These are phyloP conservation scores for Eucalyptus melliodora DNA, from an alignment of 345 rosid species.

Conservation along the genomic window DNA sequence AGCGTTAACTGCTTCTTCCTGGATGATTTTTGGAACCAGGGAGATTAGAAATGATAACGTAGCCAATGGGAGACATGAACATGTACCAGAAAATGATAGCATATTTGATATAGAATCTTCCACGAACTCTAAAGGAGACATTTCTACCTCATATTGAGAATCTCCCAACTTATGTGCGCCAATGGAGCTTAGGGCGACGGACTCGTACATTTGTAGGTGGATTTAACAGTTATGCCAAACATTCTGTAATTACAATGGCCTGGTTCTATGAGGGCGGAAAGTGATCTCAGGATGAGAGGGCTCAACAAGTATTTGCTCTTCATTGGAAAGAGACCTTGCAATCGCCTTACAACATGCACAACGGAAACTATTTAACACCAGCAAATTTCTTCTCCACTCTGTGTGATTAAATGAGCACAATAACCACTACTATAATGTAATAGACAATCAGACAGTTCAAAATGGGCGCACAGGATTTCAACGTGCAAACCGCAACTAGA, in stretches of 20 bases:
- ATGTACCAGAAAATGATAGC: background rate
- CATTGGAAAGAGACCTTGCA: background rate
- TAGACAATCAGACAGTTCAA: background rate
- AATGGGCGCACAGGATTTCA: background rate
- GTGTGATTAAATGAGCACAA: background rate
- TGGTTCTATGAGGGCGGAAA: background rate
- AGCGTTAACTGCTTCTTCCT: background rate
- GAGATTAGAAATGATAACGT: background rate
- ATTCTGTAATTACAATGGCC: background rate
- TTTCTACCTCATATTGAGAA: background rate
- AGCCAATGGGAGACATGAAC: background rate
- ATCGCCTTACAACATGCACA: background rate
- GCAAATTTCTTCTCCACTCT: background rate
- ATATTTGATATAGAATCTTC: background rate
- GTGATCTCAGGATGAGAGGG: background rate
- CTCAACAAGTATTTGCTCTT: no score
- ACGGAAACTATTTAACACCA: background rate
- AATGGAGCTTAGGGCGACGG: background rate
- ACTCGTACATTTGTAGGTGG: background rate
- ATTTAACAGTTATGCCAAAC: background rate
- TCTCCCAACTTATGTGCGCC: background rate
- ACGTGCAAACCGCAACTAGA: background rate
- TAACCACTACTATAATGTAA: background rate
- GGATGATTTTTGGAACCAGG: background rate
- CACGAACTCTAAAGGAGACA: background rate